Evolutionary conservation across 1,284 basidiomycete genomes (phyloP).

Genomic region (Malassezia brasiliensis): DNA sequence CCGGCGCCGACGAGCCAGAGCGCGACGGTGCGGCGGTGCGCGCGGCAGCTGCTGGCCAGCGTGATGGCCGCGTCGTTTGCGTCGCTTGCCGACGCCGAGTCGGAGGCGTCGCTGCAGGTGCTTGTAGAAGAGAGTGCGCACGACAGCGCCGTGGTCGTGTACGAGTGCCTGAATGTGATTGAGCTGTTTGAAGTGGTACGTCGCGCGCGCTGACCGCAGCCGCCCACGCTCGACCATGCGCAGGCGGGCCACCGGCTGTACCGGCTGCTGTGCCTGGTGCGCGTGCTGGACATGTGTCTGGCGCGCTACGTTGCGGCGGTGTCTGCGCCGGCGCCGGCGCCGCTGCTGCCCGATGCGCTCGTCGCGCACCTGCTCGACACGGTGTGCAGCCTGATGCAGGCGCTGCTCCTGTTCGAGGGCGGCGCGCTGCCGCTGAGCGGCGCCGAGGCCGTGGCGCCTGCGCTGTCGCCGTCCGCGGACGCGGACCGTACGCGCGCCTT

Average conservation of each 20-base stretch:
- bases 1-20: neutral
- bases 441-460: neutral
- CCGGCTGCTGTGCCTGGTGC: neutral
- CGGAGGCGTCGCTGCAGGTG: neutral
- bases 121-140: neutral
- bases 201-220: neutral
- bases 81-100: neutral
- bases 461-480: neutral
- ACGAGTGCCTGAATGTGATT: neutral
- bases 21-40: neutral
- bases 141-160: neutral
- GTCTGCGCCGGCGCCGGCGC: no score
- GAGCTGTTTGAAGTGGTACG: neutral
- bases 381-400: neutral
- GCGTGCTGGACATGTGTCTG: constrained; percentile 1
- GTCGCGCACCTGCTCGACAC: neutral
- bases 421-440: neutral
- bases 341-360: neutral
- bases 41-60: neutral
- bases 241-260: neutral
- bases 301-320: neutral
- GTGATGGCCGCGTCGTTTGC: neutral
- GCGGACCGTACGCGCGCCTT: neutral
- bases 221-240: neutral
- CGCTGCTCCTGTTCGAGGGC: neutral